Evolutionary conservation across 2,329 filamentous ascomycete genomes (phyloP).

Genomic region (Blastomyces gilchristii): DNA sequence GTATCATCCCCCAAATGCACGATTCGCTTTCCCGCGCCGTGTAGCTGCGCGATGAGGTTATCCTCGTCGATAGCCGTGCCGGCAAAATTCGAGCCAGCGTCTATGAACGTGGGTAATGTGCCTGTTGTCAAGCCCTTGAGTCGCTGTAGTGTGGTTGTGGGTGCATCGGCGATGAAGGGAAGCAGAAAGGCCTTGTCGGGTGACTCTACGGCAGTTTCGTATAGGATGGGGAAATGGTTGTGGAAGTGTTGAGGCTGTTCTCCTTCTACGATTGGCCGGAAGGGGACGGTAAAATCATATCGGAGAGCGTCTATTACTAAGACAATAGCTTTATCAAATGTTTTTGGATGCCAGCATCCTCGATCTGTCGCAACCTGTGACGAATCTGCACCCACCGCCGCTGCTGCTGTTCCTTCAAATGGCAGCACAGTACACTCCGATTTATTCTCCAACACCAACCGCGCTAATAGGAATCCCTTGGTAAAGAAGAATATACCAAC

Average conservation of each 20-base stretch:
- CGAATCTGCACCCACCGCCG: conserved; percentile 7
- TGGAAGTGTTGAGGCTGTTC: conserved; percentile 58
- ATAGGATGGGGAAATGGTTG: conserved; percentile 75
- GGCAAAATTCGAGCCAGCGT: conserved; percentile 88
- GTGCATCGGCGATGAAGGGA: conserved; percentile 94
- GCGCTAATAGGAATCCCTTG: conserved; percentile 84
- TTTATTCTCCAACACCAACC: conserved; percentile 66
- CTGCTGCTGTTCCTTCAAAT: conserved; percentile 37
- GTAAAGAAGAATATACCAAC: conserved; percentile 86
- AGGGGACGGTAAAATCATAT: conserved; percentile 92
- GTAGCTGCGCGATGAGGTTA: conserved; percentile 57
- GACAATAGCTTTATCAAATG: conserved; percentile 82
- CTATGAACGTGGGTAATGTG: conserved; percentile 87
- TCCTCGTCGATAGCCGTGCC: conserved; percentile 95
- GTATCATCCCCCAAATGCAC: conserved; percentile 97
- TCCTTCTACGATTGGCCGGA: conserved; percentile 39
- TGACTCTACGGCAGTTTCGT: conserved; percentile 64
- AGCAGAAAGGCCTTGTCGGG: conserved; percentile 80
- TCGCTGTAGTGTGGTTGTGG: conserved; percentile 83
- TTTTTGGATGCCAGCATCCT: conserved; percentile 94
- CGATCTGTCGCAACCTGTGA: conserved; percentile 36
- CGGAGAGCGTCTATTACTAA: conserved; percentile 86
- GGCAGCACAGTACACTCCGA: conserved; percentile 62
- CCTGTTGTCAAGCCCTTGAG: conserved; percentile 92
- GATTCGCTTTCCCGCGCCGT: conserved; percentile 59